phyloP scores from a whole-genome alignment of 2,329 filamentous ascomycete species.

The Hypoxylon sp. region DNA sequence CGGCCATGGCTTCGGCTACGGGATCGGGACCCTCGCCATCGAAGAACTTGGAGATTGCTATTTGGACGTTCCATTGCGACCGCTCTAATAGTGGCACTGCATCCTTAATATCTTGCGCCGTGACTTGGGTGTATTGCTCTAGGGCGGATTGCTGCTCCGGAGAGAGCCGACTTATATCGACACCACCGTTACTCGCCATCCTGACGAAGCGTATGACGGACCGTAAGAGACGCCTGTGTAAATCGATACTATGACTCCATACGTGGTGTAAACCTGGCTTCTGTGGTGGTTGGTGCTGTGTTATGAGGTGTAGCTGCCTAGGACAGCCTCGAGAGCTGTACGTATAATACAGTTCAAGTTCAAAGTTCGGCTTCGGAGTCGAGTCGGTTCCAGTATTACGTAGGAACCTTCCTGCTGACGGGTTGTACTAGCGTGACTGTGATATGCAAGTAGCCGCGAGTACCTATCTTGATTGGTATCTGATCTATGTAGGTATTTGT shows the following conservation, averaged over 20 bases:
- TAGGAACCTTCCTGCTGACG: slow-evolving; percentile 14
- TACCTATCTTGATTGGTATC: neutral
- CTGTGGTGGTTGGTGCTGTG: neutral
- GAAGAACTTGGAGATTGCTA: slow-evolving; percentile 97
- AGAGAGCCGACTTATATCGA: slow-evolving; percentile 79
- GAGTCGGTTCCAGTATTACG: slow-evolving; percentile 16
- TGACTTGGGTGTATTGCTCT: slow-evolving; percentile 90
- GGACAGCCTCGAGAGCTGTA: neutral
- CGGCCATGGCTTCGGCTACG: slow-evolving; percentile 80
- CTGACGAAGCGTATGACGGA: slow-evolving; percentile 32
- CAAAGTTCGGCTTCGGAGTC: slow-evolving; percentile 15
- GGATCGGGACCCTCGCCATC: slow-evolving; percentile 92
- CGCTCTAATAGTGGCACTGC: slow-evolving; percentile 84
- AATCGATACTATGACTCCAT: slow-evolving; percentile 29
- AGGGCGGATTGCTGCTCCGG: slow-evolving; percentile 85
- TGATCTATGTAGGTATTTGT: neutral
- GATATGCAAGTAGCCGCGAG: slow-evolving; percentile 5
- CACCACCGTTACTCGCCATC: slow-evolving; percentile 63
- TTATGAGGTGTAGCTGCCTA: slow-evolving; percentile 1
- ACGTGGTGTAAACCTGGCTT: slow-evolving; percentile 2
- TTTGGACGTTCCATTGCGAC: slow-evolving; percentile 98
- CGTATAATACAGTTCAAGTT: neutral
- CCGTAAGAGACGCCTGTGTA: neutral
- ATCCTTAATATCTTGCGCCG: slow-evolving; percentile 82
- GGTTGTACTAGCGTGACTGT: neutral